Evolutionary conservation across 495 filamentous ascomycete species (phyloP), one percentile per base, ranked within the genome.

Genomic region (Aspergillus homomorphus): DNA sequence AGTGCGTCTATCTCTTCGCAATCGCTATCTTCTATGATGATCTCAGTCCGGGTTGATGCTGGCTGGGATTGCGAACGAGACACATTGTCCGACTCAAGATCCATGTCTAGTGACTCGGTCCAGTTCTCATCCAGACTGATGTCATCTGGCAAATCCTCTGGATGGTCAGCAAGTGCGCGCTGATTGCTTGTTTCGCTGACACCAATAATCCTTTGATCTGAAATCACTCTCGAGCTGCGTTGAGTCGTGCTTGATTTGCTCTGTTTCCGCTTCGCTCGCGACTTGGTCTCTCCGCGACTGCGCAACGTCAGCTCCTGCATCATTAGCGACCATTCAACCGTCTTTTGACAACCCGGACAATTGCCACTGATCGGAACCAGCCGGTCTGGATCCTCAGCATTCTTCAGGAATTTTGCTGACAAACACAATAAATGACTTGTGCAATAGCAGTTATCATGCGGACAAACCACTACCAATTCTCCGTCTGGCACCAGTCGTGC

Each of bases 261-360:
- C 70, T 72, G 81, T 67, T 82, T 88, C 62, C 91, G 69, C 21
- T 94, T 69, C 49, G 78, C 79, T 19, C 82, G 82, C 3, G 89
- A 65, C 60, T 89, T 85, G 45, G 86, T 86, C 60, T 77, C 66
- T 15, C 86, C 90, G 46, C 90, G 80, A 23, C 77, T 73, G 53
- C 92, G 79, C 26, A 96, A 69, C 50, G 79, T 93, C 58, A 92
- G 70, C 67, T 96, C 92, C 65, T 86, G 91, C 69, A 92, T 88
- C 62, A 97, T 80, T 48, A 88, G 78, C 0, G 82, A 75, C 94
- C 94, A 98, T 48, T 77, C 64, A 8, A 90, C 74, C 19, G 78
- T 69, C 0, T 74, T 71, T 1, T 79, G 70, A 67, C 94, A 98
- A 43, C 68, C 70, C 1, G 91, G 91, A 73, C 94, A 98, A 3